phyloP scores from a whole-genome alignment of 2,329 filamentous ascomycete species.

The Pseudogymnoascus sp. region DNA sequence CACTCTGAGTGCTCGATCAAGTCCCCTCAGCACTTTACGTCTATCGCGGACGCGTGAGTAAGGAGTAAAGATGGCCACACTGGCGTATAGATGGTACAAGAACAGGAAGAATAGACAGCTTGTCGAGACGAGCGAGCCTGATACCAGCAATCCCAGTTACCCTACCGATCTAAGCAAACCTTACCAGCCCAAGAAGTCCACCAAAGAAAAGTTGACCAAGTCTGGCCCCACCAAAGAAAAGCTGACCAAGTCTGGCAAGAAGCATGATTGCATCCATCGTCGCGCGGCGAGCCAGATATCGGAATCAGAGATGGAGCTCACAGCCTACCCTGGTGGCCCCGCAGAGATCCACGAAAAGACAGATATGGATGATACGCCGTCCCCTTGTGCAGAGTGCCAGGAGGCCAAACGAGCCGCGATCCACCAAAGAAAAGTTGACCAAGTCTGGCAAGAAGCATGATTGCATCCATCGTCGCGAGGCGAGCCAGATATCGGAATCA shows the following conservation, averaged over 20 bases:
- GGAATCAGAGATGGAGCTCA: background rate
- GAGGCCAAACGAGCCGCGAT: constrained; percentile 28
- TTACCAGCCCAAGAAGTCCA: background rate
- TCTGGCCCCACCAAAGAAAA: background rate
- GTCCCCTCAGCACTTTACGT: background rate
- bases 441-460: background rate
- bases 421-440: background rate
- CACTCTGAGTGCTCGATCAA: background rate
- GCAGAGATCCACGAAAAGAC: background rate
- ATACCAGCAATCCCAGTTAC: background rate
- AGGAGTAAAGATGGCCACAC: background rate
- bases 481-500: background rate
- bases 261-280: background rate
- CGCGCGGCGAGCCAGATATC: background rate
- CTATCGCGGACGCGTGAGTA: background rate
- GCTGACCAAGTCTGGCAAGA: background rate
- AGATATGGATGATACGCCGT: constrained; percentile 14
- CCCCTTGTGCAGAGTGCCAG: constrained; percentile 15
- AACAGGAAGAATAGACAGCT: background rate
- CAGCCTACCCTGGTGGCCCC: background rate
- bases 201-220: no score
- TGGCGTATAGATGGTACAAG: background rate
- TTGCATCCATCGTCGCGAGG: background rate
- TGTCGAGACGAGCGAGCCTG: background rate
- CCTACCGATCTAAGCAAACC: background rate